Evolutionary conservation across 164 flowering plant species (phyloP).

Genomic region (Stephania yunnanensis): DNA sequence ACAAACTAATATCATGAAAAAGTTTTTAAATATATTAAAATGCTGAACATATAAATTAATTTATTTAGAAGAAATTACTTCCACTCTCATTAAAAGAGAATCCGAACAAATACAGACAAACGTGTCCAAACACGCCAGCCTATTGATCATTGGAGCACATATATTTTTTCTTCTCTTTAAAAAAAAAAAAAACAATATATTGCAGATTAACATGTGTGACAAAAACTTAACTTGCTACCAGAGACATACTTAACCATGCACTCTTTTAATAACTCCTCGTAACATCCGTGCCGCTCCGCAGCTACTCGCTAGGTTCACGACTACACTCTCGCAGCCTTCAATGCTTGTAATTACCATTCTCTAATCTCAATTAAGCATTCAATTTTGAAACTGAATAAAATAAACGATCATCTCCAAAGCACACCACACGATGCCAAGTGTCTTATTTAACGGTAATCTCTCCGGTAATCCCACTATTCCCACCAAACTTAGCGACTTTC

Average conservation of each 20-base stretch:
- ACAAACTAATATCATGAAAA: too few species aligned
- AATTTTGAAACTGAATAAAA: background rate
- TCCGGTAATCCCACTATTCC: background rate
- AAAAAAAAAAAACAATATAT: too few species aligned
- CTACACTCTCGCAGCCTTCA: background rate
- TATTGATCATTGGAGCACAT: too few species aligned
- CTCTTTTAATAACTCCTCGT: background rate
- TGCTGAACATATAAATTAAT: too few species aligned
- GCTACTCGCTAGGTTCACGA: background rate
- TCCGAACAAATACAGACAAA: too few species aligned
- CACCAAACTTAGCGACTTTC: background rate
- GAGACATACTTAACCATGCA: background rate
- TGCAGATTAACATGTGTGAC: too few species aligned
- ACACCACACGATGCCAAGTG: background rate
- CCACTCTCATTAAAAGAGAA: too few species aligned
- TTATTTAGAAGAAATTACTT: too few species aligned
- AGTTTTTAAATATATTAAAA: too few species aligned
- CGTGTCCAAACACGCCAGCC: too few species aligned
- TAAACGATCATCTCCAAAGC: background rate
- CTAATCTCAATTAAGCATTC: background rate
- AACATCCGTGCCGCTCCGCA: background rate
- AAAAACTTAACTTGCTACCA: background rate
- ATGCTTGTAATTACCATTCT: background rate
- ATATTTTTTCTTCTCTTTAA: too few species aligned
- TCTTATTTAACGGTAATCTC: background rate